Conservation (phyloP, 148 eudicot species). For the Rhododendron ferrugineum region DNA sequence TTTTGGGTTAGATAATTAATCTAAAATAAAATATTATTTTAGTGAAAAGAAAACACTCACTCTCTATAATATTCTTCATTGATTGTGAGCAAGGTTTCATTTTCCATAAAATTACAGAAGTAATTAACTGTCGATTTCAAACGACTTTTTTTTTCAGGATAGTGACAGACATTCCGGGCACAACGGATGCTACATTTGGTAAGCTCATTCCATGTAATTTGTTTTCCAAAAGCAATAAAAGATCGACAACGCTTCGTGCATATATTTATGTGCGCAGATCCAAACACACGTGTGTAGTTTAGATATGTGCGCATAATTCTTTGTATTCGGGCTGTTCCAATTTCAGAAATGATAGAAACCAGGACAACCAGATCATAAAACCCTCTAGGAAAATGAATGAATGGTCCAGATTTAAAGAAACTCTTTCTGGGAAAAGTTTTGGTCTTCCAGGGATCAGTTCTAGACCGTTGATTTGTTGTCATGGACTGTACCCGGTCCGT, state of each 20-base stretch:
- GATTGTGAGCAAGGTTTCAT: not conserved
- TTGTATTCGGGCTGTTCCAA: not conserved
- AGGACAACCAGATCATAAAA: too few relatives aligned
- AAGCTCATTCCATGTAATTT: constrained; percentile 9
- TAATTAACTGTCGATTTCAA: not conserved
- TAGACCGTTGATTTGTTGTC: too few relatives aligned
- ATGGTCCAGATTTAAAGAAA: too few relatives aligned
- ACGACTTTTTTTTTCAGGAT: constrained; percentile 45
- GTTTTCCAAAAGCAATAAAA: not conserved
- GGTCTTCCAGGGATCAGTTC: too few relatives aligned
- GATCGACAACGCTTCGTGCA: not conserved
- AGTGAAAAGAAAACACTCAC: not conserved
- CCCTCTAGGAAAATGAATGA: too few relatives aligned
- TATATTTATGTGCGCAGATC: not conserved
- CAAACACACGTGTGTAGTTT: not conserved
- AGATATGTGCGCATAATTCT: not conserved
- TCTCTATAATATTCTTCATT: too few relatives aligned
- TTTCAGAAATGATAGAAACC: too few relatives aligned
- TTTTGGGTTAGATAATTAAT: not conserved
- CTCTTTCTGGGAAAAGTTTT: too few relatives aligned
- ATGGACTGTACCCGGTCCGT: too few relatives aligned
- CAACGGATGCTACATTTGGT: constrained; percentile 86
- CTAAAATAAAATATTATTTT: too few relatives aligned
- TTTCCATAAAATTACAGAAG: not conserved
- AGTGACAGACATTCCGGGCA: constrained; percentile 93